Evolutionary conservation across 805 yeast species (phyloP).

Genomic region (Cyberlindnera euphorbiae): DNA sequence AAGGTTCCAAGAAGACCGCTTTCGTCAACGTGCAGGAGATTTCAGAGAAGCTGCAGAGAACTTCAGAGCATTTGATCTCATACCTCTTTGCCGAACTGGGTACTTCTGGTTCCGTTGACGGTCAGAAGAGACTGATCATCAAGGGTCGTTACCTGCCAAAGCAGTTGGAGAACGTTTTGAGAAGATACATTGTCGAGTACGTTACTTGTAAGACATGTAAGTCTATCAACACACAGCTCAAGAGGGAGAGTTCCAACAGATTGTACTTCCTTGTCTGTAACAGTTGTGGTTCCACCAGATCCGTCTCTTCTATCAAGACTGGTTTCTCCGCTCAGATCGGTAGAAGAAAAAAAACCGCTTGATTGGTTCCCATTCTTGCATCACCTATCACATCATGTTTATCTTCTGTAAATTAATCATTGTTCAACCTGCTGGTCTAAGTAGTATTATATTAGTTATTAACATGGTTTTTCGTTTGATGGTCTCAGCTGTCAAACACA

Average conservation of each 20-base stretch:
- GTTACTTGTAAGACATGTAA: slow-evolving; percentile 99
- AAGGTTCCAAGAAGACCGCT: slow-evolving; percentile 93
- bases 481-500: too few species aligned
- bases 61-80: slow-evolving; percentile 95
- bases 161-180: slow-evolving; percentile 92
- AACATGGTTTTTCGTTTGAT: too few species aligned
- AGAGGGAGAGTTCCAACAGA: slow-evolving; percentile 94
- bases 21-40: slow-evolving; percentile 96
- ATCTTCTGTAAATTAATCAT: too few species aligned
- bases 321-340: slow-evolving; percentile 99
- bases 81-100: slow-evolving; percentile 97
- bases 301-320: slow-evolving; percentile 94
- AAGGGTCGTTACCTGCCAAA: slow-evolving; percentile 98
- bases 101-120: slow-evolving; percentile 98
- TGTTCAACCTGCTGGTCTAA: too few species aligned
- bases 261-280: slow-evolving; percentile 96
- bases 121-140: slow-evolving; percentile 92
- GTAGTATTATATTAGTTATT: too few species aligned
- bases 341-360: slow-evolving; percentile 64
- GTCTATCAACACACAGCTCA: slow-evolving; percentile 92
- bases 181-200: slow-evolving; percentile 94
- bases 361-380: slow-evolving; percentile 1
- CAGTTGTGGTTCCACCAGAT: slow-evolving; percentile 95
- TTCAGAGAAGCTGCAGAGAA: slow-evolving; percentile 89
- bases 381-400: not conserved